Conservation (phyloP, 306 rosid genomes). For the Vigna nakashimae region DNA sequence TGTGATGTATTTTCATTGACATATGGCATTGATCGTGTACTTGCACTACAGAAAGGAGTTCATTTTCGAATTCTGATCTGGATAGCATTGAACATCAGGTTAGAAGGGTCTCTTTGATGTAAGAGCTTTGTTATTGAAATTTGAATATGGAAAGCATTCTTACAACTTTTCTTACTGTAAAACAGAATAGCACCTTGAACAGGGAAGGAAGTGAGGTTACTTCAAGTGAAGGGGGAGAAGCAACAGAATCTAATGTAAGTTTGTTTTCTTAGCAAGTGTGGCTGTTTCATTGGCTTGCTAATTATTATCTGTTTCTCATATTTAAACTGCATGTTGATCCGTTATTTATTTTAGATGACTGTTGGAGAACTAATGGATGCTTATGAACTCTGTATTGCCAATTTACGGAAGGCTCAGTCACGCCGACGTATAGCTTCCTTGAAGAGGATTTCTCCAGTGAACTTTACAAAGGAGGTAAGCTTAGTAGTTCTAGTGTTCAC, state of each 20-base stretch:
- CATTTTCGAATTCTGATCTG: conserved; percentile 58
- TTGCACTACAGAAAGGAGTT: conserved; percentile 65
- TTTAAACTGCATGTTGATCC: conserved; percentile 41
- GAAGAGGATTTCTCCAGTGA: conserved; percentile 83
- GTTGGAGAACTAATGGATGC: conserved; percentile 75
- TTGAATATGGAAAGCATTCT: conserved; percentile 44
- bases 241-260: conserved; percentile 65
- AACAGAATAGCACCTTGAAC: conserved; percentile 69
- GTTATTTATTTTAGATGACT: conserved; percentile 73
- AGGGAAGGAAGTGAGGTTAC: conserved; percentile 49
- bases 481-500: conserved; percentile 23
- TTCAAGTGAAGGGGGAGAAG: conserved; percentile 62
- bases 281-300: conserved; percentile 22
- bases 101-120: conserved; percentile 46
- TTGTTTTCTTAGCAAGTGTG: conserved; percentile 35
- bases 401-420: conserved; percentile 70
- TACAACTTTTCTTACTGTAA: conserved; percentile 45
- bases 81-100: conserved; percentile 69
- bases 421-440: conserved; percentile 68
- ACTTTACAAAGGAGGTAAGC: conserved; percentile 85
- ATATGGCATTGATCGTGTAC: conserved; percentile 40
- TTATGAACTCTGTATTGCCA: conserved; percentile 84
- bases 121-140: conserved; percentile 41
- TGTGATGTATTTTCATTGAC: conserved; percentile 33
- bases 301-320: conserved; percentile 37